Base-by-base conservation (phyloP, 2,329 filamentous ascomycete species). In the Ophiostoma australiae region DNA sequence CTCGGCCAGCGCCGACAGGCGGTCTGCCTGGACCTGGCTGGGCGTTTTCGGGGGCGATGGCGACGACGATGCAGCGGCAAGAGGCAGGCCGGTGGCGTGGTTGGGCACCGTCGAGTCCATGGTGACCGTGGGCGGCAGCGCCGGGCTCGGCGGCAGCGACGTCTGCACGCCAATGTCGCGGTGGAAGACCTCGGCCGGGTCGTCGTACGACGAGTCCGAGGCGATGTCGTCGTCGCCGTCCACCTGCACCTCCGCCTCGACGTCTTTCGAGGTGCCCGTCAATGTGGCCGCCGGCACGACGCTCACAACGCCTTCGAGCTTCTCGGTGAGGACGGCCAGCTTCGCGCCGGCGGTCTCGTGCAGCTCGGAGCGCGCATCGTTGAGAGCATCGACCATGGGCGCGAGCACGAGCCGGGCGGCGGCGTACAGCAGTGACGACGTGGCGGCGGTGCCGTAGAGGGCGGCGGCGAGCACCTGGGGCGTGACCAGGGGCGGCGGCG, bases 161-260 rank as follows among this genome's bases (percentile, higher is more conserved):
- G 92, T 95, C 79, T 95, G 92, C 0, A 91, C 91, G 74, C 91
- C 91, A 72, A 92, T 86, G 77, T 95, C 92, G 66, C 91, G 87
- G 78, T 94, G 91, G 80, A 92, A 95, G 73, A 94, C 86, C 79
- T 94, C 91, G 0, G 90, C 89, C 0, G 92, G 91, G 75, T 90
- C 88, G 73, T 86, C 85, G 72, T 81, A 83, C 1, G 71, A 73
- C 31, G 70, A 72, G 35, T 84, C 84, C 76, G 82, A 48, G 41
- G 3, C 3, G 7, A 13, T 44, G 17, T 41, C 37, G 4, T 33
- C 37, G 13, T 11, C 23, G 35, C 35, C 39, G 11, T 41, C 39
- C 15, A 13, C 3, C 13, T 41, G 11, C 6, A 11, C 37, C 13
- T 41, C 39, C 8, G 10, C 39, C 10, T 41, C 15, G 39, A 13